Evolutionary conservation across 805 yeast species (phyloP).

Genomic region (Starmerella riodocensis): DNA sequence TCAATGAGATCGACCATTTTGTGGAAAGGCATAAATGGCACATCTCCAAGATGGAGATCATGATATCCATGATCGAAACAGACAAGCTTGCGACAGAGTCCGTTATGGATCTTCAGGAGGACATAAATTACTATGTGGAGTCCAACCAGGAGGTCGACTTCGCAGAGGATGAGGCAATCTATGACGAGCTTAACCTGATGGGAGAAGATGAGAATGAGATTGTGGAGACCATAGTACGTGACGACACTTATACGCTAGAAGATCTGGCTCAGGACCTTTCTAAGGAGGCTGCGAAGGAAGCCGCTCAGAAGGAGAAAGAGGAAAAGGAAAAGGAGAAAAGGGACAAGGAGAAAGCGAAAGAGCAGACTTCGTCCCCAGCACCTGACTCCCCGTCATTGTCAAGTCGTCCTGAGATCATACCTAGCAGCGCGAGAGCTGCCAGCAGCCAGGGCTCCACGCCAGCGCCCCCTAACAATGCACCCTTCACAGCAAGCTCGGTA

Average conservation of each 20-base stretch:
- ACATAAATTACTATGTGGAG: slow-evolving; percentile 84
- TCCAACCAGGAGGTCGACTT: slow-evolving; percentile 87
- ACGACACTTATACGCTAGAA: slow-evolving; percentile 26
- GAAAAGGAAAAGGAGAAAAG: slow-evolving; percentile 16
- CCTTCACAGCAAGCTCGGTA: no score
- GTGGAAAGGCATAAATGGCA: slow-evolving; percentile 71
- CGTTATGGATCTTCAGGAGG: slow-evolving; percentile 69
- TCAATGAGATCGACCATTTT: slow-evolving; percentile 48
- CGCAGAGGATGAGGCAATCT: slow-evolving; percentile 83
- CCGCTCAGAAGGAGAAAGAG: slow-evolving; percentile 17
- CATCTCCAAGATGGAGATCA: slow-evolving; percentile 59
- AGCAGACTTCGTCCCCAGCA: slow-evolving; percentile 16
- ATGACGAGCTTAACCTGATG: slow-evolving; percentile 69
- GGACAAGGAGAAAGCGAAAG: slow-evolving; percentile 19
- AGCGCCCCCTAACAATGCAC: no score
- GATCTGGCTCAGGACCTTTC: slow-evolving; percentile 28
- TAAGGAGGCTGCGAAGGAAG: slow-evolving; percentile 27
- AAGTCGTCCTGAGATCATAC: no score
- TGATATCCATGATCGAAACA: slow-evolving; percentile 63
- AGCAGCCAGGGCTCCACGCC: no score
- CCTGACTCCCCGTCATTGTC: slow-evolving; percentile 8
- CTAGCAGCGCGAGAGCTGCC: no score
- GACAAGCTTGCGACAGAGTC: slow-evolving; percentile 67
- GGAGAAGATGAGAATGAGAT: slow-evolving; percentile 41
- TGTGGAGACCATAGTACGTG: slow-evolving; percentile 25